Percentiles rank a stretch among this genome's conserved stretches.
phyloP scores from a whole-genome alignment of 1,139 yeast genomes.

The Zygotorulaspora mrakii region DNA sequence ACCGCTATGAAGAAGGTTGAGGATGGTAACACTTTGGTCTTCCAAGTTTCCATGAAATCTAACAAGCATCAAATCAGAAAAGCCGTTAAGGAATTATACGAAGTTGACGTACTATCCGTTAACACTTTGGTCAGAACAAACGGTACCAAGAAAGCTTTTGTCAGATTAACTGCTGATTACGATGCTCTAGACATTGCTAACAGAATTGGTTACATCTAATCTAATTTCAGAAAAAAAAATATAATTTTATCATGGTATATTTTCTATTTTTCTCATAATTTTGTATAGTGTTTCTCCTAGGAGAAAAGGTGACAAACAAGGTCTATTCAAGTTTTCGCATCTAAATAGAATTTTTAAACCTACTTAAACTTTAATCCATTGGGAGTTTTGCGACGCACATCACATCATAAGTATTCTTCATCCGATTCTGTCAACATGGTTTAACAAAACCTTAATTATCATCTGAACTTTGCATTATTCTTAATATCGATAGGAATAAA shows the following conservation, averaged over 20 bases:
- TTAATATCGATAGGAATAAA: conserved; percentile 69
- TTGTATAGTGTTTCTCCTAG: conserved; percentile 9
- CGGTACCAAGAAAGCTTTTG: conserved; percentile 99
- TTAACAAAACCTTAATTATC: too few relatives aligned
- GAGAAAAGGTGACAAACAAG: conserved; percentile 1
- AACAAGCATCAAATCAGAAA: conserved; percentile 98
- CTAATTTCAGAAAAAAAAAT: conserved; percentile 9
- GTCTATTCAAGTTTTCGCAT: conserved; percentile 2
- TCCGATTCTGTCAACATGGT: too few relatives aligned
- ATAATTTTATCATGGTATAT: too few relatives aligned
- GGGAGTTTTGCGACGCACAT: not conserved
- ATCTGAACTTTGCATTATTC: conserved; percentile 55
- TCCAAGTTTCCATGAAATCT: conserved; percentile 95
- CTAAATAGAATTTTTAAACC: conserved; percentile 1
- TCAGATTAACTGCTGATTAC: conserved; percentile 97
- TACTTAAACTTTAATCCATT: conserved; percentile 1
- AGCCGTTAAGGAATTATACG: conserved; percentile 97
- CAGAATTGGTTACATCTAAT: conserved; percentile 97
- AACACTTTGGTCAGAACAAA: conserved; percentile 98
- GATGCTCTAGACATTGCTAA: conserved; percentile 99
- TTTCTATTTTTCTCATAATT: conserved; percentile 7
- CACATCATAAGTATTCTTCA: too few relatives aligned
- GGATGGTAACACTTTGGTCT: conserved; percentile 98
- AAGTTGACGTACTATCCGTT: conserved; percentile 88
- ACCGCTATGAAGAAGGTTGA: conserved; percentile 99